Percentiles rank a stretch among this genome's conserved stretches.
Evolutionary conservation across 2,329 filamentous ascomycete genomes (phyloP).

Genomic region (Penicillium sp.): DNA sequence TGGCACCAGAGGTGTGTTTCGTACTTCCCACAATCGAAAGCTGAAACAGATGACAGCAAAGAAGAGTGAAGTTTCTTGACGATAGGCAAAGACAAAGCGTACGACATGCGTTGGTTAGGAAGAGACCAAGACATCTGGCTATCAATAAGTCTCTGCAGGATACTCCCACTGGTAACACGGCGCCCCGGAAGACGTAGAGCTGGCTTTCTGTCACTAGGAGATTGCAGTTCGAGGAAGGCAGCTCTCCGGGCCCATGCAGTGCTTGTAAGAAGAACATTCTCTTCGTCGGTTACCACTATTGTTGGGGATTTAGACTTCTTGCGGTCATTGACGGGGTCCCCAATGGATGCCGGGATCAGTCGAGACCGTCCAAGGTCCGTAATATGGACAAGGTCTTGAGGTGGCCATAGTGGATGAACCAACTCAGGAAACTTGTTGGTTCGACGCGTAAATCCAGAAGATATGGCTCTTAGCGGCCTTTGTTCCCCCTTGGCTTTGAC

Average conservation of each 20-base stretch:
- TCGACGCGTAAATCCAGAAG: slow-evolving; percentile 23
- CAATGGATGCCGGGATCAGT: not conserved
- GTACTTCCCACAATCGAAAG: slow-evolving; percentile 77
- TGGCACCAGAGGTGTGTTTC: slow-evolving; percentile 75
- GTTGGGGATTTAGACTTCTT: slow-evolving; percentile 43
- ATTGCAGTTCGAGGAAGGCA: not conserved
- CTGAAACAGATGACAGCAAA: slow-evolving; percentile 65
- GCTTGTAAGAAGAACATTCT: slow-evolving; percentile 35
- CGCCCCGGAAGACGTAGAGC: slow-evolving; percentile 33
- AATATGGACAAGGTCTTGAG: slow-evolving; percentile 47
- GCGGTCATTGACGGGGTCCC: slow-evolving; percentile 16
- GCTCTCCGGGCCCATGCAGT: slow-evolving; percentile 14
- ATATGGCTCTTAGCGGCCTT: slow-evolving; percentile 3
- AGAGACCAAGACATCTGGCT: slow-evolving; percentile 31
- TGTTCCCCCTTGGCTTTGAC: slow-evolving; percentile 4
- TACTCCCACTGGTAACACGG: slow-evolving; percentile 31
- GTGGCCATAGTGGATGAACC: slow-evolving; percentile 43
- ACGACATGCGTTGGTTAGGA: not conserved
- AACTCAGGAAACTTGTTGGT: slow-evolving; percentile 33
- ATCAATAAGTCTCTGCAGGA: slow-evolving; percentile 31
- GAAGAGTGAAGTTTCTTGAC: slow-evolving; percentile 61
- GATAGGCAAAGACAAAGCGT: slow-evolving; percentile 54
- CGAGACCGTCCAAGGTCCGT: slow-evolving; percentile 44
- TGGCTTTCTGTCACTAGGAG: not conserved
- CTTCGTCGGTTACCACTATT: slow-evolving; percentile 33